Evolutionary conservation across 352 stramenopile genomes (phyloP), one percentile per base, ranked within the genome.

Genomic region (Phytophthora vignae): DNA sequence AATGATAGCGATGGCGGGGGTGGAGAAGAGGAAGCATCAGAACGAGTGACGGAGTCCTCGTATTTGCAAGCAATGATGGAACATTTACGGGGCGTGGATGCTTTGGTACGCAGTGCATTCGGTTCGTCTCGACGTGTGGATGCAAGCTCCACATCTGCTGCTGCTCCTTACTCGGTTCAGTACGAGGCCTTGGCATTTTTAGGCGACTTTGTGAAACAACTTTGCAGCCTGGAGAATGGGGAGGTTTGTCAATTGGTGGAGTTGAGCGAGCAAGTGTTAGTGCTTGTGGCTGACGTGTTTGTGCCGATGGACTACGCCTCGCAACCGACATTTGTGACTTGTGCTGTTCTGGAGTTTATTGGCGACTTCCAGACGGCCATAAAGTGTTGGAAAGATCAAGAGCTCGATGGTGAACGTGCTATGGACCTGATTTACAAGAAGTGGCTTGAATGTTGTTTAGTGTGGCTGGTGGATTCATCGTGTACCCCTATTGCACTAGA

Each of bases 261-360:
- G 14, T 44, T 85, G 17, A 60, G 58, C 63, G 40, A 69, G n/a
- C 46, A 73, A 15, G 66, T 77, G 31, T 61, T 38, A 5, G 10
- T 44, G 2, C 57, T 87, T 1, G 46, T 85, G 55, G 54, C 67
- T 4, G 42, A 68, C 42, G 42, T 62, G 4, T 60, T 71, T 6
- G 5, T 79, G 25, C 5, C 11, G 2, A 73, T 75, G 38, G 54
- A 77, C 11, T 80, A 76, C 15, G 33, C 4, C 1, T 66, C 44
- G n/a, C 70, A 79, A 36, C 73, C 84, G 14, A 78, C 81, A 46
- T 91, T 78, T 65, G 57, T 93, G 10, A 73, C 79, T n/a, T 84
- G 73, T 44, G 77, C 69, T 17, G 68, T 84, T 27, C 55, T 90
- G 0, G 46, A 60, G 14, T 60, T 90, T 46, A 11, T 89, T 3